Base-by-base conservation (phyloP, 2,329 filamentous ascomycete genomes). In the Thermoascus crustaceus region DNA sequence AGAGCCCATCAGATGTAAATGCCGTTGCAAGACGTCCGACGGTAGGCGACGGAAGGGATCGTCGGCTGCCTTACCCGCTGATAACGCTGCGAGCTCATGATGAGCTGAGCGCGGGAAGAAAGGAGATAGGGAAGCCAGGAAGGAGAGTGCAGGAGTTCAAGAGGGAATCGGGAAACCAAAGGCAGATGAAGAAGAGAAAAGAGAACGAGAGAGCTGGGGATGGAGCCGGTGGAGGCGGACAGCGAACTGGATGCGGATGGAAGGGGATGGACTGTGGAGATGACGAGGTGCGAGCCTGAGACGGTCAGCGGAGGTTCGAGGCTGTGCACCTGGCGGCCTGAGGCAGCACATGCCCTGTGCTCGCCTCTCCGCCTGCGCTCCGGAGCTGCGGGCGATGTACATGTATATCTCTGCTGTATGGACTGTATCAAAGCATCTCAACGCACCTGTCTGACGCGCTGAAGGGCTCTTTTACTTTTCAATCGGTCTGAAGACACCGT, bases 41-140 rank as follows among this genome's bases (percentile, higher is more conserved):
- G n/a, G n/a, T n/a, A n/a, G n/a, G n/a, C n/a, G n/a, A n/a, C 10
- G 17, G 29, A 36, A 9, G 34, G 40, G 41, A 44, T 47, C 38
- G 40, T 46, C 39, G 45, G 42, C 37, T 44, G 26, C 45, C 61
- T 45, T 61, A 68, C 66, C 59, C 62, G 54, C 53, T 66, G 56
- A 58, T 69, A 69, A 44, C 65, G 59, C 57, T 68, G 65, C 53
- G 64, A 64, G 61, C 62, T 66, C 65, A 69, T 69, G 47, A 50
- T 54, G 58, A 62, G 60, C 57, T 55, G 55, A 58, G 53, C 56
- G n/a, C n/a, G 48, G 48, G 38, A 36, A 27, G 8, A 26, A 10
- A 26, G 19, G 24, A 23, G 20, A 27, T 21, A 34, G 32, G 39
- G 37, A 37, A 40, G 30, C 29, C 32, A 30, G 37, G 22, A 8